Conservation (phyloP, 345 rosid species). For the Linum lewisii region DNA sequence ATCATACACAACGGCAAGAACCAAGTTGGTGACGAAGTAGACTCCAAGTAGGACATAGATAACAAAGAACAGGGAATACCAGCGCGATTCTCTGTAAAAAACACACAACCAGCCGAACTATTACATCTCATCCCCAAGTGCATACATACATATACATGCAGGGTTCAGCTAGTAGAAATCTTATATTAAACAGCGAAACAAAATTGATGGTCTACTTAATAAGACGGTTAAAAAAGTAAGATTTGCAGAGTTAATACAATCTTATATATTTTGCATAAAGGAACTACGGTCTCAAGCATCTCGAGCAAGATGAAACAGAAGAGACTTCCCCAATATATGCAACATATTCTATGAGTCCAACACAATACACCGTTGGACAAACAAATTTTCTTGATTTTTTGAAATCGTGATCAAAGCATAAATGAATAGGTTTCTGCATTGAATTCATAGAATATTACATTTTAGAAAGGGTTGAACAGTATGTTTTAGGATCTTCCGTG, state of each 20-base stretch:
- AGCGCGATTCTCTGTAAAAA: constrained; percentile 69
- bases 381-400: too few relatives aligned
- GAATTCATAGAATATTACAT: too few relatives aligned
- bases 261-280: too few relatives aligned
- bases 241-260: neutral
- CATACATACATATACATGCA: neutral
- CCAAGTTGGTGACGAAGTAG: constrained; percentile 94
- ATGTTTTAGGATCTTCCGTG: too few relatives aligned
- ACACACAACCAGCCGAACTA: neutral
- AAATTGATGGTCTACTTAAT: neutral
- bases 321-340: too few relatives aligned
- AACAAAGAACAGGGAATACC: constrained; percentile 71
- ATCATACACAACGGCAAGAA: constrained; percentile 95
- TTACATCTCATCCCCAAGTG: neutral
- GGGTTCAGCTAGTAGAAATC: neutral
- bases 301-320: too few relatives aligned
- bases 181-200: neutral
- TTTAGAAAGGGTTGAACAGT: too few relatives aligned
- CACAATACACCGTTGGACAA: too few relatives aligned
- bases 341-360: too few relatives aligned
- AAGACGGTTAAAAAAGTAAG: neutral
- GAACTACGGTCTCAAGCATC: too few relatives aligned
- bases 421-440: too few relatives aligned
- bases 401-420: too few relatives aligned
- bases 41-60: constrained; percentile 81